Conservation (phyloP, 495 filamentous ascomycete genomes). For the Neurospora terricola region DNA sequence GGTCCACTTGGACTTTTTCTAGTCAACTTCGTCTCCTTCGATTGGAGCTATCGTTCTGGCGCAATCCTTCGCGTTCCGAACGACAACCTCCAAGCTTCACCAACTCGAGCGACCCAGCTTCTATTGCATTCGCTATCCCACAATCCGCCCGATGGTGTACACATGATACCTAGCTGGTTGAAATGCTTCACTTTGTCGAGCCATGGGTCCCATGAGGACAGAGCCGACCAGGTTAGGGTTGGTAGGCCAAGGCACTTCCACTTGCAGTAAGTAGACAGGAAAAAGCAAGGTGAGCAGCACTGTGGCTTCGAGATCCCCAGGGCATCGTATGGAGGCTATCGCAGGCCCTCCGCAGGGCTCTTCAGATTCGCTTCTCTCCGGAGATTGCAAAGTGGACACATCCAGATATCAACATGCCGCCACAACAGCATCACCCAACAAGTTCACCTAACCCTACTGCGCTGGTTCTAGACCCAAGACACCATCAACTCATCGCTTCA, state of each 20-base stretch:
- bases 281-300: not conserved
- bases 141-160: not conserved
- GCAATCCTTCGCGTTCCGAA: not conserved
- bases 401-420: not conserved
- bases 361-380: not conserved
- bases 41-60: not conserved
- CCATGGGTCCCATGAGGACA: not conserved
- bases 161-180: not conserved
- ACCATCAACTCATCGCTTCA: not conserved
- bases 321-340: not conserved
- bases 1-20: not conserved
- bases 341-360: not conserved
- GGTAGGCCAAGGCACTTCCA: not conserved
- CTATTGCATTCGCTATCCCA: not conserved
- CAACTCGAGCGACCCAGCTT: not conserved
- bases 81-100: not conserved
- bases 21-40: not conserved
- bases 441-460: not conserved
- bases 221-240: not conserved
- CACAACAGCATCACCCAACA: not conserved
- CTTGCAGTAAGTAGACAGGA: not conserved
- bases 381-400: not conserved
- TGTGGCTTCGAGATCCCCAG: not conserved
- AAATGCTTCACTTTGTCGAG: not conserved
- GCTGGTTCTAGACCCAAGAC: not conserved